phyloP scores from a whole-genome alignment of 2,329 filamentous ascomycete genomes.

The Fusarium pseudocircinatum region DNA sequence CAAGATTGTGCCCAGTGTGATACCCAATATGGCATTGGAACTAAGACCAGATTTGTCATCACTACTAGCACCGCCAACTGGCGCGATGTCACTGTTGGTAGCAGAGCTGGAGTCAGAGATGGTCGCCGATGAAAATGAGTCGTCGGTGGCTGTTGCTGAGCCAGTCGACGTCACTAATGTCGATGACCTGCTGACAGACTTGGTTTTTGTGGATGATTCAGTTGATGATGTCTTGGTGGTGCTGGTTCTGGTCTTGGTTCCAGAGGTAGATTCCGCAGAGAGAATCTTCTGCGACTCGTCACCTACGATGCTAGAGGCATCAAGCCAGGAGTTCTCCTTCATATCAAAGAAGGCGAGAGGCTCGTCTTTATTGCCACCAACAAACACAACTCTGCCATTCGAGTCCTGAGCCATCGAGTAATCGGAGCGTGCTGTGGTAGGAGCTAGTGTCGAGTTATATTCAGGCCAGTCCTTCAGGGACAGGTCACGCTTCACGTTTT shows the following conservation, averaged over 20 bases:
- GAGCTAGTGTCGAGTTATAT: conserved; percentile 81
- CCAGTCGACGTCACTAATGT: conserved; percentile 41
- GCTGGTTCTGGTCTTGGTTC: conserved; percentile 17
- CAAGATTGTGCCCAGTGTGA: conserved; percentile 82
- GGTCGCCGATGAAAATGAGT: conserved; percentile 38
- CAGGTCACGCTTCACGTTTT: conserved; percentile 53
- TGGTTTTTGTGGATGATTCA: conserved; percentile 42
- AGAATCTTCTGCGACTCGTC: conserved; percentile 55
- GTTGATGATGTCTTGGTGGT: conserved; percentile 36
- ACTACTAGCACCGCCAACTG: conserved; percentile 41
- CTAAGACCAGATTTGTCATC: conserved; percentile 47
- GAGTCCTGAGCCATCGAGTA: conserved; percentile 77
- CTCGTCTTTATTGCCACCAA: conserved; percentile 75
- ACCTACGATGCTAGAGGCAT: conserved; percentile 72
- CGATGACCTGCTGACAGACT: conserved; percentile 39
- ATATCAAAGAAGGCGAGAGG: conserved; percentile 82
- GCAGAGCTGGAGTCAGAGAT: conserved; percentile 40
- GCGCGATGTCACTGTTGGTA: conserved; percentile 38
- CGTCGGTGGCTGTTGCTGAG: conserved; percentile 29
- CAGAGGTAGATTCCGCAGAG: conserved; percentile 31
- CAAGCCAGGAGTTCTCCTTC: conserved; percentile 79
- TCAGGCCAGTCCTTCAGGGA: conserved; percentile 74
- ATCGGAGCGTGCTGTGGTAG: conserved; percentile 64
- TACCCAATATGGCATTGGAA: conserved; percentile 74
- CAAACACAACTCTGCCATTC: conserved; percentile 76